Conservation (phyloP, 805 yeast species). For the Pichia deserticola region DNA sequence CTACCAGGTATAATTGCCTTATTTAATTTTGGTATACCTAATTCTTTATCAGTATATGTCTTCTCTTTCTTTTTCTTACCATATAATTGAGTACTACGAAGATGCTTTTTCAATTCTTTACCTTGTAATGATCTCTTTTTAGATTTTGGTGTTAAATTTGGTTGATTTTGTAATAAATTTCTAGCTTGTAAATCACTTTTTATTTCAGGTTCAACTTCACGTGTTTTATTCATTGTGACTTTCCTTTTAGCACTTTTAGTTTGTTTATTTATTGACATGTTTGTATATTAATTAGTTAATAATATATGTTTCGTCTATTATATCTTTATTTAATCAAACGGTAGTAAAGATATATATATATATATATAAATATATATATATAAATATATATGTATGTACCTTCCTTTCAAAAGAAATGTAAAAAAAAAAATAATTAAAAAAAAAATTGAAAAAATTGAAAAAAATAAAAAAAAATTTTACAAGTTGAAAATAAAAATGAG, state of each 20-base stretch:
- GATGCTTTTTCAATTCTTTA: constrained; percentile 54
- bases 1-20: constrained; percentile 82
- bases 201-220: constrained; percentile 60
- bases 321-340: too few species aligned
- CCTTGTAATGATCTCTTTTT: constrained; percentile 42
- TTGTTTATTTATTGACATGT: constrained; percentile 32
- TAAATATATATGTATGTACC: too few species aligned
- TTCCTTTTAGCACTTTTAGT: constrained; percentile 53
- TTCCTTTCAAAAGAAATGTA: too few species aligned
- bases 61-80: constrained; percentile 53
- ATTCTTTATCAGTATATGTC: constrained; percentile 67
- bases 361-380: too few species aligned
- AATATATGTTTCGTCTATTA: not conserved
- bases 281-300: constrained; percentile 1
- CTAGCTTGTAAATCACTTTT: constrained; percentile 60
- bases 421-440: too few species aligned
- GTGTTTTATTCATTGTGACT: constrained; percentile 42
- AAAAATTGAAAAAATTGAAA: too few species aligned
- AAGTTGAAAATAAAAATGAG: too few species aligned
- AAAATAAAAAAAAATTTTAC: too few species aligned
- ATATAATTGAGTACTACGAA: constrained; percentile 55
- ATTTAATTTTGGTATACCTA: constrained; percentile 73
- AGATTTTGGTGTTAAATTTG: constrained; percentile 55
- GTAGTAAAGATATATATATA: too few species aligned
- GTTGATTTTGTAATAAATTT: constrained; percentile 52